Evolutionary conservation across 306 rosid genomes (phyloP).

Genomic region (Quercus aquifolioides): DNA sequence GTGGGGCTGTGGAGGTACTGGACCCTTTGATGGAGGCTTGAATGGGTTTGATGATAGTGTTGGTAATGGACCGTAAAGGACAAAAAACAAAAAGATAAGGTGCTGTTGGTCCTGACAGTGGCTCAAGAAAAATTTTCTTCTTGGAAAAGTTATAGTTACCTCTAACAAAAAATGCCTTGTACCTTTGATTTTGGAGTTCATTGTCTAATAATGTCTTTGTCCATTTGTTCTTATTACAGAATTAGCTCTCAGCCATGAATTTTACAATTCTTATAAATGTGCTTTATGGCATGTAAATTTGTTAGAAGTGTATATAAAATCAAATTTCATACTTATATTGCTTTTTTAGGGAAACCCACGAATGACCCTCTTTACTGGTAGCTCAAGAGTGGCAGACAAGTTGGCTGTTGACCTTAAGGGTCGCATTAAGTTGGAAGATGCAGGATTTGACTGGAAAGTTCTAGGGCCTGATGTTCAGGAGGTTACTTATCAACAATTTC

Average conservation of each 20-base stretch:
- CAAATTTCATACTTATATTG: constrained; percentile 13
- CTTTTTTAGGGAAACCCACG: constrained; percentile 71
- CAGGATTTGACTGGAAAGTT: constrained; percentile 98
- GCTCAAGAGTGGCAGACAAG: constrained; percentile 98
- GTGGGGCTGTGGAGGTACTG: no score
- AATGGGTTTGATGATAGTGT: background rate
- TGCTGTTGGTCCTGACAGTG: background rate
- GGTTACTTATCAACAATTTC: constrained; percentile 42
- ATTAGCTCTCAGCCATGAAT: background rate
- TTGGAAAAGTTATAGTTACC: background rate
- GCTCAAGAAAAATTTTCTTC: background rate
- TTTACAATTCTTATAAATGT: background rate
- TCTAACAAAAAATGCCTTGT: background rate
- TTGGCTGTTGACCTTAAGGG: constrained; percentile 80
- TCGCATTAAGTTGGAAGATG: constrained; percentile 91
- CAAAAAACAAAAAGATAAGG: background rate
- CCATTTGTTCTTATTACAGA: background rate
- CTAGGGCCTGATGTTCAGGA: constrained; percentile 94
- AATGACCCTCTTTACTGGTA: constrained; percentile 97
- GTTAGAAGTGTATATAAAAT: background rate
- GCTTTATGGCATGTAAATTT: constrained; percentile 2
- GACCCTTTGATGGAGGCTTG: no score
- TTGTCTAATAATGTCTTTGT: no score
- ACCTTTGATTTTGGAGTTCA: background rate
- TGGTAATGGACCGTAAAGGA: background rate